A percentile compares a stretch with the other conserved stretches of the same genome.
Evolutionary conservation across 495 filamentous ascomycete species (phyloP).

Genomic region (Neurospora hispaniola): DNA sequence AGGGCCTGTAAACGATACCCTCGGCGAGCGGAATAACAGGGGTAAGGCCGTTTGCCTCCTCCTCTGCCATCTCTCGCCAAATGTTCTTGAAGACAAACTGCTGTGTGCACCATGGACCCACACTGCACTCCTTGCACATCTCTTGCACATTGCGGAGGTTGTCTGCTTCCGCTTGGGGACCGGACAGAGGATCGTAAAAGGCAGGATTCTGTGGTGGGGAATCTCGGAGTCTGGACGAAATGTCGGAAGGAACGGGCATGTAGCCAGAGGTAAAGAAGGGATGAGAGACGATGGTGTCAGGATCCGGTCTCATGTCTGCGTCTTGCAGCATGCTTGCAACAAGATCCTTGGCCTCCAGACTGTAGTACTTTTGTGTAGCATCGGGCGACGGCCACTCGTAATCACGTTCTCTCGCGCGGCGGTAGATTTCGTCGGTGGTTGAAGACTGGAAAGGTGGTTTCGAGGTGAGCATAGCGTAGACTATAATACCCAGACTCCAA

Average conservation of each 20-base stretch:
- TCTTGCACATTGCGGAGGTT: conserved; percentile 29
- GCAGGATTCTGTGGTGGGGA: conserved; percentile 31
- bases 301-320: conserved; percentile 61
- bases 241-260: conserved; percentile 41
- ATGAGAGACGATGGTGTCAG: conserved; percentile 75
- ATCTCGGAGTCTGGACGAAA: conserved; percentile 40
- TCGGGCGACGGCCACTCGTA: conserved; percentile 65
- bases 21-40: conserved; percentile 58
- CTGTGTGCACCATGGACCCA: conserved; percentile 37
- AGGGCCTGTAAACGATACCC: conserved; percentile 57
- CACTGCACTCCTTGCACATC: conserved; percentile 34
- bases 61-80: conserved; percentile 56
- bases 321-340: conserved; percentile 66
- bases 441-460: conserved; percentile 76
- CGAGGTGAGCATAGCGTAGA: conserved; percentile 89
- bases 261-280: conserved; percentile 63
- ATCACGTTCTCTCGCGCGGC: conserved; percentile 55
- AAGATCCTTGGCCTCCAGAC: conserved; percentile 60
- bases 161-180: conserved; percentile 12
- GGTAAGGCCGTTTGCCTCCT: conserved; percentile 59
- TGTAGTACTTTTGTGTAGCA: conserved; percentile 39
- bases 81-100: conserved; percentile 44
- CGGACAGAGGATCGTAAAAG: conserved; percentile 26
- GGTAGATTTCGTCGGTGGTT: conserved; percentile 78
- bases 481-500: conserved; percentile 94